Conservation (phyloP, 768 basidiomycete species). For the Pisolithus albus region DNA sequence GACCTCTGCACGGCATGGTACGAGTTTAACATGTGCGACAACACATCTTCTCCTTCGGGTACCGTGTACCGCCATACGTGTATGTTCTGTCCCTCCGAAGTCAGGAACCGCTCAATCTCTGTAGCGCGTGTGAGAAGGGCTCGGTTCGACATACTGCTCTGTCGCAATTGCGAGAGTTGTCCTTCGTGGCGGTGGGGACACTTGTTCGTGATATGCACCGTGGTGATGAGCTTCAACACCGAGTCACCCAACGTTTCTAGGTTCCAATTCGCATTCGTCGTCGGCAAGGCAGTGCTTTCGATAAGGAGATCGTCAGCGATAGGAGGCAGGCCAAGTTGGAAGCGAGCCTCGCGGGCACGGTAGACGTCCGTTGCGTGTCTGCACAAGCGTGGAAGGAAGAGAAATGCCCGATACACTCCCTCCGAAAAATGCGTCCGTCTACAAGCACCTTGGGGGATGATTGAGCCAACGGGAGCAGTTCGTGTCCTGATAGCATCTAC, state of each 20-base stretch:
- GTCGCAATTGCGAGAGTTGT: conserved; percentile 61
- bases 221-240: conserved; percentile 69
- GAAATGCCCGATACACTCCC: too few relatives aligned
- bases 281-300: conserved; percentile 73
- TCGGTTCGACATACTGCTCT: conserved; percentile 61
- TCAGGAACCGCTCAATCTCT: conserved; percentile 58
- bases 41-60: conserved; percentile 28
- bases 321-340: conserved; percentile 5
- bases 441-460: conserved; percentile 27
- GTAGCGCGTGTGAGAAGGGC: conserved; percentile 63
- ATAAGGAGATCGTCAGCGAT: conserved; percentile 52
- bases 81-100: conserved; percentile 47
- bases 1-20: conserved; percentile 33
- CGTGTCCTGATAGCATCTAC: conserved; percentile 22
- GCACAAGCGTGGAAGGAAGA: too few relatives aligned
- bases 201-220: conserved; percentile 70
- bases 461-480: conserved; percentile 23
- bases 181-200: conserved; percentile 80
- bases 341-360: too few relatives aligned
- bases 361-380: too few relatives aligned
- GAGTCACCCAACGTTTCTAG: conserved; percentile 85
- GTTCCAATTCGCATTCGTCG: conserved; percentile 54
- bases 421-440: too few relatives aligned
- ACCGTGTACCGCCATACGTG: conserved; percentile 34
- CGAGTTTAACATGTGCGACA: conserved; percentile 21